These are phyloP conservation scores for Debaryomyces robertsiae DNA, from an alignment of 1,139 yeast species.

Conservation along the genomic window DNA sequence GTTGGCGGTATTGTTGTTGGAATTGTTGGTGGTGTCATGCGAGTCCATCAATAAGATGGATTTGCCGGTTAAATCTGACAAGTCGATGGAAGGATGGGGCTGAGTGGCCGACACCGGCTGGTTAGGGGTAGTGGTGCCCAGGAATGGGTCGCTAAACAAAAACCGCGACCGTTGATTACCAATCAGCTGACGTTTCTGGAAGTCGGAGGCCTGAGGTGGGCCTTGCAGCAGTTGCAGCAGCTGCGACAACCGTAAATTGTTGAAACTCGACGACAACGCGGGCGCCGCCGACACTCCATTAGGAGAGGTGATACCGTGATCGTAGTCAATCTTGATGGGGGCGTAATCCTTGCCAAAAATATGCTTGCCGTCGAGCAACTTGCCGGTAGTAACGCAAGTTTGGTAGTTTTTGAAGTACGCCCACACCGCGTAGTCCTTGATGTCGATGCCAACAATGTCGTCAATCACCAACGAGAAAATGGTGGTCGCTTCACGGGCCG, in stretches of 20 bases:
- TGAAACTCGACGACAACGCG: conserved; percentile 19
- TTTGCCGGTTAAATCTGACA: conserved; percentile 50
- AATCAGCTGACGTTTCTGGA: conserved; percentile 54
- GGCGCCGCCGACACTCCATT: conserved; percentile 17
- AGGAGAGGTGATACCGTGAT: conserved; percentile 20
- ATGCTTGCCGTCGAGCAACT: conserved; percentile 63
- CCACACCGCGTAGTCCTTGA: conserved; percentile 50
- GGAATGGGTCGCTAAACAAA: conserved; percentile 68
- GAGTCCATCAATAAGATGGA: conserved; percentile 58
- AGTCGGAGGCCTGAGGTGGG: conserved; percentile 16
- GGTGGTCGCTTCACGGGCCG: conserved; percentile 74
- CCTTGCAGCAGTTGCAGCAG: conserved; percentile 17
- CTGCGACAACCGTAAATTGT: conserved; percentile 25
- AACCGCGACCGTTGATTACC: conserved; percentile 67
- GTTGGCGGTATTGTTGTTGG: conserved; percentile 48
- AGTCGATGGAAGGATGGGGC: conserved; percentile 25
- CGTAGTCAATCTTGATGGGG: conserved; percentile 57
- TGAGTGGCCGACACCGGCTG: conserved; percentile 13
- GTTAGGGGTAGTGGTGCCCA: conserved; percentile 20
- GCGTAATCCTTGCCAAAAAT: conserved; percentile 62
- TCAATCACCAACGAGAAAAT: conserved; percentile 82
- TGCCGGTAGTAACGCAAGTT: conserved; percentile 73
- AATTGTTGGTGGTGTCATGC: conserved; percentile 24
- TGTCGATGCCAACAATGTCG: conserved; percentile 60
- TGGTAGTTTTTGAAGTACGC: conserved; percentile 68